phyloP scores from a whole-genome alignment of 345 rosid genomes.

The Citrus glauca region DNA sequence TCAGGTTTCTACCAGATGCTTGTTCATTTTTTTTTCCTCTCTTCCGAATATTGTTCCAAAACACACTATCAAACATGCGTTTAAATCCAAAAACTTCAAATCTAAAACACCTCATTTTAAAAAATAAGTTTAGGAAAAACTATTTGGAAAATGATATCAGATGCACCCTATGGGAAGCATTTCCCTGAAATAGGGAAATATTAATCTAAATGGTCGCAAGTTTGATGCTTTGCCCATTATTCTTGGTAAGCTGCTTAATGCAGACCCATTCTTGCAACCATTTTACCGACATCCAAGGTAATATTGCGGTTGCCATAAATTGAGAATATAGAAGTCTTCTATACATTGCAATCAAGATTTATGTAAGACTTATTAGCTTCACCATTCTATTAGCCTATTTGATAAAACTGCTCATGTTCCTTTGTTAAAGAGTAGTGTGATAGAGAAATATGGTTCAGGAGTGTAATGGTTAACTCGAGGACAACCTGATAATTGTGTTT shows the following conservation, averaged over 20 bases:
- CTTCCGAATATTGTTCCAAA: not conserved
- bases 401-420: not conserved
- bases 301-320: not conserved
- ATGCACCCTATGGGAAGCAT: not conserved
- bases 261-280: not conserved
- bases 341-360: not conserved
- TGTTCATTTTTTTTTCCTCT: not conserved
- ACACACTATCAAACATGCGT: not conserved
- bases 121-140: too few relatives aligned
- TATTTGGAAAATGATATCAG: not conserved
- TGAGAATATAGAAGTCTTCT: not conserved
- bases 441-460: not conserved
- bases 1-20: not conserved
- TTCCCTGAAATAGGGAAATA: not conserved
- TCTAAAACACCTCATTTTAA: not conserved
- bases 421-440: not conserved
- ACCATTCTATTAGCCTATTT: not conserved
- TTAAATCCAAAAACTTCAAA: too few relatives aligned
- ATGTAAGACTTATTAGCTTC: not conserved
- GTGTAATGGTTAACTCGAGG: not conserved
- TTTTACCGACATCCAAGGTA: not conserved
- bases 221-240: not conserved
- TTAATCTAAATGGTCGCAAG: not conserved
- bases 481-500: not conserved
- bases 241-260: not conserved